Conservation (phyloP, 768 basidiomycete genomes). For the Boletus rex-veris region DNA sequence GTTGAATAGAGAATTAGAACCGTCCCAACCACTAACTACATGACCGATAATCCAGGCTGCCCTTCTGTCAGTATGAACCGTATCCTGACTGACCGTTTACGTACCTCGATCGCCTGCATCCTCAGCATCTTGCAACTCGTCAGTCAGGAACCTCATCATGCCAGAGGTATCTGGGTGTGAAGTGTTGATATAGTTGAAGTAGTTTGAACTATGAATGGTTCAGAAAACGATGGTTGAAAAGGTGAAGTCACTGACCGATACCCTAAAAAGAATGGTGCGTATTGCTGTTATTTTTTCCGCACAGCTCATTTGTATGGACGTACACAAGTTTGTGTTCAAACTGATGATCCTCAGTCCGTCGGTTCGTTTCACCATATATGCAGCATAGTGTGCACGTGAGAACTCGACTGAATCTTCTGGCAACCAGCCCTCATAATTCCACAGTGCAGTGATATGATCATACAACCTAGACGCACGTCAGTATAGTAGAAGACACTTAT, state of each 20-base stretch:
- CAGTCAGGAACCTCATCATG: constrained; percentile 73
- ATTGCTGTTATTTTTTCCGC: not conserved
- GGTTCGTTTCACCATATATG: constrained; percentile 61
- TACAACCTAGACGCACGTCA: constrained; percentile 55
- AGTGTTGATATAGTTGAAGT: constrained; percentile 76
- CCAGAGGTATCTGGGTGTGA: constrained; percentile 67
- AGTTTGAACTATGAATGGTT: constrained; percentile 49
- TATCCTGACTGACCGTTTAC: constrained; percentile 5
- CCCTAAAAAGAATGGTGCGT: constrained; percentile 21
- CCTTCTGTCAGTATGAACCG: constrained; percentile 10
- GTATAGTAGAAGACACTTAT: not conserved
- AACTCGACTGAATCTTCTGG: constrained; percentile 49
- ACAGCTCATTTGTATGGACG: constrained; percentile 23
- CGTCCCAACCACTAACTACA: constrained; percentile 67
- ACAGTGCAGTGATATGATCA: constrained; percentile 66
- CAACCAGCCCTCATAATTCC: constrained; percentile 71
- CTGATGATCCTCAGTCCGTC: constrained; percentile 72
- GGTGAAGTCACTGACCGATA: constrained; percentile 23
- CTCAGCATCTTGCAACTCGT: constrained; percentile 75
- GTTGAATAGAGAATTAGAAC: constrained; percentile 56
- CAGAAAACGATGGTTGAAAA: constrained; percentile 3
- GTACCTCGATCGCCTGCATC: constrained; percentile 71
- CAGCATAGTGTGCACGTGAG: constrained; percentile 68
- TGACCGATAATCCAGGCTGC: constrained; percentile 54
- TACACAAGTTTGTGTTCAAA: constrained; percentile 75